These are phyloP conservation scores for Sarocladium kiliense DNA, from an alignment of 2,329 filamentous ascomycete genomes.

Conservation along the genomic window DNA sequence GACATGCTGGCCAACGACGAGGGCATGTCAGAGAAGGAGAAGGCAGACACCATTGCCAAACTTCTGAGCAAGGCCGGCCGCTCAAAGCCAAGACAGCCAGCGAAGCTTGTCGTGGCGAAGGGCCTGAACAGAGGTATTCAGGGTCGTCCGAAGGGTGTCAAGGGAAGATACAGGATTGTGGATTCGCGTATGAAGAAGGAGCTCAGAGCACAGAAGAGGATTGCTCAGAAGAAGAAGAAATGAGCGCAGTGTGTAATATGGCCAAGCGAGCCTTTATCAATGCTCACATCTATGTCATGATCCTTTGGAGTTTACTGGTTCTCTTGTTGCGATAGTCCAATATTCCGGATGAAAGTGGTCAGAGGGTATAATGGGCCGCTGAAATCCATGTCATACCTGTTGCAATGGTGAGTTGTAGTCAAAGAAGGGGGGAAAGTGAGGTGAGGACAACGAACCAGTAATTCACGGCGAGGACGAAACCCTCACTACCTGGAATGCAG, in stretches of 20 bases:
- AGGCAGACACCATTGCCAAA: slow-evolving; percentile 76
- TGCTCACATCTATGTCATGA: not conserved
- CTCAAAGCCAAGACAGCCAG: slow-evolving; percentile 78
- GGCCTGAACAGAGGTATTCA: slow-evolving; percentile 81
- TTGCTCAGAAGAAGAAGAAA: slow-evolving; percentile 63
- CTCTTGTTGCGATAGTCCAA: slow-evolving; percentile 17
- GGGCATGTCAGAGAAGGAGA: slow-evolving; percentile 92
- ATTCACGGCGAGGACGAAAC: slow-evolving; percentile 73
- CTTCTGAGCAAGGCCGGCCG: slow-evolving; percentile 76
- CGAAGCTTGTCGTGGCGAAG: slow-evolving; percentile 84
- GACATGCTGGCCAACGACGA: slow-evolving; percentile 85
- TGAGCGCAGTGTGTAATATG: slow-evolving; percentile 11
- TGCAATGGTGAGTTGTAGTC: not conserved
- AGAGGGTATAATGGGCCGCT: slow-evolving; percentile 61
- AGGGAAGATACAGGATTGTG: slow-evolving; percentile 97
- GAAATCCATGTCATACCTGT: slow-evolving; percentile 77
- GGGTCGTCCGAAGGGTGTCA: slow-evolving; percentile 84
- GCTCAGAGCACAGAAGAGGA: slow-evolving; percentile 77
- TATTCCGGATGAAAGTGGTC: slow-evolving; percentile 47
- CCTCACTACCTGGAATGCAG: slow-evolving; percentile 61
- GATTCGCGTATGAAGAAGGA: slow-evolving; percentile 97
- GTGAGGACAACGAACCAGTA: slow-evolving; percentile 58
- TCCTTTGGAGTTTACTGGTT: slow-evolving; percentile 9
- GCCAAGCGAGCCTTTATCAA: not conserved
- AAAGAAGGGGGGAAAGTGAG: not conserved